A percentile compares a stretch with the other conserved stretches of the same genome.
Conservation (phyloP, 1,139 yeast species). For the Magnusiomyces fungicola region DNA sequence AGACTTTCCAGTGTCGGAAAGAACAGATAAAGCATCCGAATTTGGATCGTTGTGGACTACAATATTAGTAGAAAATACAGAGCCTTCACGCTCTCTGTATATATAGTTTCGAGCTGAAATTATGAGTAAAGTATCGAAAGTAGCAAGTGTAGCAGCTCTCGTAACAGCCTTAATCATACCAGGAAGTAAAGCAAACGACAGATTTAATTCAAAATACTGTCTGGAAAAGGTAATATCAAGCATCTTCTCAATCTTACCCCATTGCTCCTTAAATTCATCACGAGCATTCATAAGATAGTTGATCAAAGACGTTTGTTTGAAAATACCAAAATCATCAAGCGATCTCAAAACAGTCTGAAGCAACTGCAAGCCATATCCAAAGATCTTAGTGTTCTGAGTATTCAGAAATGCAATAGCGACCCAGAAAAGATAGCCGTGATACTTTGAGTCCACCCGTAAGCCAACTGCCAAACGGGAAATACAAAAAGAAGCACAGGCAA, state of each 20-base stretch:
- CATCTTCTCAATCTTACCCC: constrained; percentile 42
- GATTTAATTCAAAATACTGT: constrained; percentile 49
- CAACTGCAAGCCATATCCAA: constrained; percentile 23
- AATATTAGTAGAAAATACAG: too few species aligned
- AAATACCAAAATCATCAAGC: constrained; percentile 26
- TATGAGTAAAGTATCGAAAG: constrained; percentile 45
- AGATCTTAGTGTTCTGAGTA: constrained; percentile 20
- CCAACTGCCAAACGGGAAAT: constrained; percentile 60
- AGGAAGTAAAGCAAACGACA: constrained; percentile 47
- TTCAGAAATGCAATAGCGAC: constrained; percentile 41
- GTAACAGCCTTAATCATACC: constrained; percentile 62
- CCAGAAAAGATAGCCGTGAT: constrained; percentile 63
- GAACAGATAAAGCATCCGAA: too few species aligned
- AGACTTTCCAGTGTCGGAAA: too few species aligned
- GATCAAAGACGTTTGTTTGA: constrained; percentile 22
- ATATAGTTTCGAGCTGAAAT: constrained; percentile 37
- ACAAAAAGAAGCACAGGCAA: constrained; percentile 32
- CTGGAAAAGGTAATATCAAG: constrained; percentile 37
- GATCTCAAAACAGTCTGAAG: constrained; percentile 24
- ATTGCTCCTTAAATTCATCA: constrained; percentile 36
- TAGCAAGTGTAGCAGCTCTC: constrained; percentile 47
- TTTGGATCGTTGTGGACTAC: too few species aligned
- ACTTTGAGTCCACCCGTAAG: constrained; percentile 45
- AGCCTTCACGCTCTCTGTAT: constrained; percentile 5
- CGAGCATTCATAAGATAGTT: constrained; percentile 37